Evolutionary conservation across 2,329 filamentous ascomycete species (phyloP), one percentile per base, ranked within the genome.

Genomic region (Colletotrichum tabaci): DNA sequence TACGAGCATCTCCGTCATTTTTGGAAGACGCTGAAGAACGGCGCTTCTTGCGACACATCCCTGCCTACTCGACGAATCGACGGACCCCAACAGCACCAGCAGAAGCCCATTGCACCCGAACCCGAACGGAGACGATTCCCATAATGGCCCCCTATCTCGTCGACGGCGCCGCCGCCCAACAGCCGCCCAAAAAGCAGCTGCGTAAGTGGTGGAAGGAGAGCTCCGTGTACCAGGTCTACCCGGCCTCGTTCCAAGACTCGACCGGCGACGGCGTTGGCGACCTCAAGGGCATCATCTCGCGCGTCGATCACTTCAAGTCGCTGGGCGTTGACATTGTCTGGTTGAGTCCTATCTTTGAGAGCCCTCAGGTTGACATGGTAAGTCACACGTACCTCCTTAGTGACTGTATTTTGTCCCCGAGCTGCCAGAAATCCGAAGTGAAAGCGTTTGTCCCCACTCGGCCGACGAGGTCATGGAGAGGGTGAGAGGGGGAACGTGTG

Each of bases 301-400:
- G 87, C 60, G 80, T 90, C 21, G 87, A 89, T 76, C 89, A 90
- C 74, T 82, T 89, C 69, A 82, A 85, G 73, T 79, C 84, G 3
- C 82, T 89, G 26, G 90, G 90, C 2, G 84, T 89, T 16, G 88
- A 90, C 73, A 87, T 90, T 40, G 83, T 90, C 61, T 91, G 89
- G 89, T 77, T 86, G 26, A 84, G 82, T 18, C 84, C 84, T 42
- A 85, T 85, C 52, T 86, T 84, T 69, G 79, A 84, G 73, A 84
- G 83, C 50, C 91, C 91, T 0, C 88, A 91, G 76, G 81, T 89
- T 56, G 92, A 94, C 75, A 92, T 93, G 91, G 82, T 84, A 71
- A 21, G 77, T 23, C 44, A 13, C 13, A 12, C 18, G 26, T 62
- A 8, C 30, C 40, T 23, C 12, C n/a, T 18, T n/a, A 4, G 47